These are phyloP conservation scores for Lenzites betulinus DNA, from an alignment of 768 basidiomycete genomes.

Conservation along the genomic window DNA sequence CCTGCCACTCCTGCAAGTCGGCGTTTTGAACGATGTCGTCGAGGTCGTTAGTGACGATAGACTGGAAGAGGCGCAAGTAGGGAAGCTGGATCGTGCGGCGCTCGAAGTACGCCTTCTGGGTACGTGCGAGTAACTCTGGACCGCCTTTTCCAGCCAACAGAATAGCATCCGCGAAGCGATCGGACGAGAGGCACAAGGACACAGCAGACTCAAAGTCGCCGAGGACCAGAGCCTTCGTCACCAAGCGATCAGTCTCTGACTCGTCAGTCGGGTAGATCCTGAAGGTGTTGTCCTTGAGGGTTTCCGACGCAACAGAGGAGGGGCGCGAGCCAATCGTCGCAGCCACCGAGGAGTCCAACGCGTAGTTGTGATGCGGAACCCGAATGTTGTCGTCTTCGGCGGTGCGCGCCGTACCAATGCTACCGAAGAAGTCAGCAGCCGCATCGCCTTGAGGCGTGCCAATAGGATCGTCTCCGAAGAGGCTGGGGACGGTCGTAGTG, in stretches of 20 bases:
- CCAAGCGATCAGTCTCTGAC: constrained; percentile 81
- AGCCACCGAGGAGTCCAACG: constrained; percentile 87
- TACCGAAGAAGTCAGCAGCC: constrained; percentile 88
- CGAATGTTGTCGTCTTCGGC: constrained; percentile 46
- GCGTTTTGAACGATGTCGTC: constrained; percentile 96
- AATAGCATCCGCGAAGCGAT: constrained; percentile 93
- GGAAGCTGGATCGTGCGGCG: constrained; percentile 72
- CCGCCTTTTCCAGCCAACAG: constrained; percentile 92
- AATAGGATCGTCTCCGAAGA: constrained; percentile 80
- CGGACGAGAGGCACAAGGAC: constrained; percentile 82
- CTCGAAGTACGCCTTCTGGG: constrained; percentile 94
- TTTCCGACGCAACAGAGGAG: constrained; percentile 77
- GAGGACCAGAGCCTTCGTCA: constrained; percentile 91
- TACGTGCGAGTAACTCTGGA: constrained; percentile 79
- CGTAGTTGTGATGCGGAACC: constrained; percentile 80
- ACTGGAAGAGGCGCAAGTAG: constrained; percentile 93
- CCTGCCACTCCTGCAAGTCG: constrained; percentile 92
- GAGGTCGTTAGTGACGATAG: constrained; percentile 89
- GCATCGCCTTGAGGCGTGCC: constrained; percentile 67
- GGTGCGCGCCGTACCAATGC: constrained; percentile 58
- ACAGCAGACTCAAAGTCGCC: constrained; percentile 97
- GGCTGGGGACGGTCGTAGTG: constrained; percentile 81
- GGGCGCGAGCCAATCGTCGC: constrained; percentile 93
- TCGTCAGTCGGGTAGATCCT: constrained; percentile 88
- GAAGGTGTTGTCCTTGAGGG: constrained; percentile 79